Evolutionary conservation across 331 rosid species (phyloP), one percentile per base, ranked within the genome.

Genomic region (Cydonia oblonga): DNA sequence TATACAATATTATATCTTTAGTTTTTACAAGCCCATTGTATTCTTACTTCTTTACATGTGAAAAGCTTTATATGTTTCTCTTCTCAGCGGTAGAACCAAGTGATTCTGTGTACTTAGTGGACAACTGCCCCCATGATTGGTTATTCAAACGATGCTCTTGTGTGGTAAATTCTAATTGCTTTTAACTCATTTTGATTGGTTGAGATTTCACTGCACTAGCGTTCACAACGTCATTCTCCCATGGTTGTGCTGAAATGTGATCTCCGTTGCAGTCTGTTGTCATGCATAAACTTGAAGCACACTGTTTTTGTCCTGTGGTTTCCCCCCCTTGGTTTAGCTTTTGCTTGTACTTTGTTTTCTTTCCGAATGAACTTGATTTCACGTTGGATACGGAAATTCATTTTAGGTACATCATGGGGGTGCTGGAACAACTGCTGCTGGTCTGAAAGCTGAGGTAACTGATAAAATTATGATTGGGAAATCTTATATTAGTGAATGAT

Each of bases 71-170:
- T 26, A 30, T 78, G 67, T 85, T 79, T 81, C 76, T 62, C 70
- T 76, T 78, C 66, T 77, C 88, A 93, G 98, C 70, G 86, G 88
- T 85, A 76, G 89, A 85, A 80, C 76, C 69, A 64, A 86, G 76
- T 63, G 82, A 82, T 51, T 86, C 80, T 49, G 87, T 90, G 81
- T 87, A 86, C 84, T 80, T 89, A 51, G 70, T 93, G 85, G 97
- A 90, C 85, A 86, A 90, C 74, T 90, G 97, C 79, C 98, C 98
- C 14, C 95, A 93, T 80, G 98, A 93, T 86, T 93, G 98, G 98
- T 84, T 93, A 68, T 93, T 93, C 78, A 90, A 86, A 11, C 84
- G 77, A 78, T 93, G 98, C 85, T 73, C 75, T 53, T 95, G 88
- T 23, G 96, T 93, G 98, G 97, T 90, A 93, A 65, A 33, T 77